A percentile compares a stretch with the other conserved stretches of the same genome.
Conservation (phyloP, 2,329 filamentous ascomycete genomes). For the Microdochium trichocladiopsis region DNA sequence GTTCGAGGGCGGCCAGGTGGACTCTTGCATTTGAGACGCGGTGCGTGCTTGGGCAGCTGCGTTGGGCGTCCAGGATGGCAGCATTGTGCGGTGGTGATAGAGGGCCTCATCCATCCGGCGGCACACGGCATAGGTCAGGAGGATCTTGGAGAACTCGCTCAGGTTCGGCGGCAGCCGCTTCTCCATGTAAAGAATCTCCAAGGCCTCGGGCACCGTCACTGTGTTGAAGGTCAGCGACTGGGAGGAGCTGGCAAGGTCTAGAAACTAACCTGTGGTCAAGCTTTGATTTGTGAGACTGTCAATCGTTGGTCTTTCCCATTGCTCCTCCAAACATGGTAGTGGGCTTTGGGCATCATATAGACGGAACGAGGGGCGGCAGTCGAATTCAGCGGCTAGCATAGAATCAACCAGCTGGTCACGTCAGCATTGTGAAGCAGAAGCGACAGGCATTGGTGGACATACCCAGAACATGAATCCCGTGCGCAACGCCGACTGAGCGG, state of each 20-base stretch:
- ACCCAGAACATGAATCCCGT: constrained; percentile 9
- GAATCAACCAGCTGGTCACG: no score
- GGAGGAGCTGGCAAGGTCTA: background rate
- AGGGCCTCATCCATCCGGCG: constrained; percentile 22
- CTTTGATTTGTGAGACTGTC: background rate
- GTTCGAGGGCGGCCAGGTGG: background rate
- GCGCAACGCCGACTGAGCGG: constrained; percentile 2
- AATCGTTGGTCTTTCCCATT: constrained; percentile 4
- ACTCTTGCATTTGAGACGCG: constrained; percentile 3
- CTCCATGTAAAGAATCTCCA: constrained; percentile 24
- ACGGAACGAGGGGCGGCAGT: constrained; percentile 1
- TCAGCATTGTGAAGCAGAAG: background rate
- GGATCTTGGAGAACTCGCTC: constrained; percentile 24
- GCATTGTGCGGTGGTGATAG: constrained; percentile 14
- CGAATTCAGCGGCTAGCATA: constrained; percentile 1
- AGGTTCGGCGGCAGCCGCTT: constrained; percentile 20
- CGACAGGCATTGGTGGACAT: constrained; percentile 5
- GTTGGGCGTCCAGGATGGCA: constrained; percentile 13
- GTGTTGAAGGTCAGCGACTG: background rate
- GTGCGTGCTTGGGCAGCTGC: background rate
- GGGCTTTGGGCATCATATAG: constrained; percentile 5
- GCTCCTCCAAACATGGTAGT: constrained; percentile 4
- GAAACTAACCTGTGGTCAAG: background rate
- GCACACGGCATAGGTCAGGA: constrained; percentile 26
- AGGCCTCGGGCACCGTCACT: constrained; percentile 14